A percentile compares a stretch with the other conserved stretches of the same genome.
Conservation (phyloP, 495 filamentous ascomycete species). For the Tuber borchii region DNA sequence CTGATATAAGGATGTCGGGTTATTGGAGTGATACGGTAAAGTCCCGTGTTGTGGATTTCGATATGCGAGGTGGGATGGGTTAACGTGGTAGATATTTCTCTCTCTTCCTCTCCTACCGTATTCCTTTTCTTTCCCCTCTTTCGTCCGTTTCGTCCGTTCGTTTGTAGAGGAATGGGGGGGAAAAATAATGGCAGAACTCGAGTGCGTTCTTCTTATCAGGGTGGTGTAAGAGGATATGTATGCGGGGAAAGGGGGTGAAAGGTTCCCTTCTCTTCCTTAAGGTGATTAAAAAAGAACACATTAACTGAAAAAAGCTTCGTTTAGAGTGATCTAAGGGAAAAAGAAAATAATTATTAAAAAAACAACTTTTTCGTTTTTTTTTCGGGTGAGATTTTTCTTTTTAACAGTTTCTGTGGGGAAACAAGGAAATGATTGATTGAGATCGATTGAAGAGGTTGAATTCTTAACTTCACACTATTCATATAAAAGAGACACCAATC, state of each 20-base stretch:
- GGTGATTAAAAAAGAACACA: not conserved
- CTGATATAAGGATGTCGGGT: not conserved
- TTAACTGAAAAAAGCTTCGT: not conserved
- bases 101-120: not conserved
- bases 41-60: not conserved
- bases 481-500: not conserved
- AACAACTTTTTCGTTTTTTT: not conserved
- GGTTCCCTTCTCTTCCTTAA: not conserved
- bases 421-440: not conserved
- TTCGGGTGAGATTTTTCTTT: not conserved
- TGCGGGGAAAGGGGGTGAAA: not conserved
- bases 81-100: not conserved
- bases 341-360: not conserved
- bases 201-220: not conserved
- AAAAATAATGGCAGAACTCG: not conserved
- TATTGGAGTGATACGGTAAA: slow-evolving; percentile 6
- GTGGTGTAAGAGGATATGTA: not conserved
- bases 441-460: not conserved
- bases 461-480: not conserved
- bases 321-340: not conserved
- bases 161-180: not conserved
- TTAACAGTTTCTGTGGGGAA: not conserved
- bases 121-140: not conserved
- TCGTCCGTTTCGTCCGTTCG: slow-evolving; percentile 2
- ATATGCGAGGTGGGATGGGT: not conserved